phyloP scores from a whole-genome alignment of 73 alveolate species.

The Paramecium primaurelia region DNA sequence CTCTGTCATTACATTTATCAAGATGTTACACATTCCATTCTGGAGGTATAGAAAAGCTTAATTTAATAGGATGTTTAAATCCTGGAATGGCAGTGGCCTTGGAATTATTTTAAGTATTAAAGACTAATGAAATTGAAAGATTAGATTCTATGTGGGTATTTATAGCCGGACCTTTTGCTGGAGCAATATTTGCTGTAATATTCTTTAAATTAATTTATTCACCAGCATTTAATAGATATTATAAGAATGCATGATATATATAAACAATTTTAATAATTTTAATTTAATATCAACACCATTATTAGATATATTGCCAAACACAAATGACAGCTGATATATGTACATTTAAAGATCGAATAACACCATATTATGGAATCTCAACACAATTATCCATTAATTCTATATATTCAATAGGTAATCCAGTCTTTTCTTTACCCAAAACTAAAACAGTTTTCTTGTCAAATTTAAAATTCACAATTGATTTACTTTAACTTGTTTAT shows the following conservation, averaged over 20 bases:
- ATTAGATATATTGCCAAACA: constrained; percentile 82
- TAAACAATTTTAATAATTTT: not conserved
- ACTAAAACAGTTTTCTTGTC: constrained; percentile 84
- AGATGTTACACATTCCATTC: constrained; percentile 34
- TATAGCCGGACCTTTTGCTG: constrained; percentile 46
- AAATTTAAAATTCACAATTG: constrained; percentile 79
- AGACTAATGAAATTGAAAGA: not conserved
- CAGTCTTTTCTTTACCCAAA: constrained; percentile 92
- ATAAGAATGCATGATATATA: constrained; percentile 12
- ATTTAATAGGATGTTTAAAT: not conserved
- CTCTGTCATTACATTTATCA: constrained; percentile 13
- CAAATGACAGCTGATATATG: constrained; percentile 91
- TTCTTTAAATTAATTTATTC: not conserved
- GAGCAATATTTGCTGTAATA: constrained; percentile 23
- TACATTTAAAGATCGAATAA: constrained; percentile 85
- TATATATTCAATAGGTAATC: constrained; percentile 87
- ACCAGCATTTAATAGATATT: constrained; percentile 43
- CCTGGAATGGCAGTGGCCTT: constrained; percentile 53
- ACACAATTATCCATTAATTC: constrained; percentile 84
- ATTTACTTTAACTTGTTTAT: constrained; percentile 85
- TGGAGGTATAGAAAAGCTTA: not conserved
- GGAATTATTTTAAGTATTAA: not conserved
- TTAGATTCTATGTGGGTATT: constrained; percentile 21
- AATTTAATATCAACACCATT: constrained; percentile 7
- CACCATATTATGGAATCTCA: constrained; percentile 87